Percentiles rank a stretch among this genome's conserved stretches.
Conservation (phyloP, 768 basidiomycete species). For the Boletus pseudo-olivaceus region DNA sequence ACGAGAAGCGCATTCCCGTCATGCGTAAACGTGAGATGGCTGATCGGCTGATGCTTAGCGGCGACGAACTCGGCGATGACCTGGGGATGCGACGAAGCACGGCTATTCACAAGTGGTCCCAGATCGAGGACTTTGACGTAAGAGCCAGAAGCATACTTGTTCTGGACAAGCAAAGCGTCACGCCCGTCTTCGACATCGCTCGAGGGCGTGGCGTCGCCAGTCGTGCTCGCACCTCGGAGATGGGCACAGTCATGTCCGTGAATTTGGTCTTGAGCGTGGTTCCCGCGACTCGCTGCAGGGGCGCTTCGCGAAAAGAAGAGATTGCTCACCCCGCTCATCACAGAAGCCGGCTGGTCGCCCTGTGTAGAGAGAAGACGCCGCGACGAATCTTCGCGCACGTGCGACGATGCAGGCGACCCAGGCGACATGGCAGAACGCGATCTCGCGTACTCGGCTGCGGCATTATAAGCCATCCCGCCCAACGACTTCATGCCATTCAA, state of each 20-base stretch:
- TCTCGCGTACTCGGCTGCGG: slow-evolving; percentile 41
- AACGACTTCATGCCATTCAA: slow-evolving; percentile 62
- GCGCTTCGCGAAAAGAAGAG: slow-evolving; percentile 63
- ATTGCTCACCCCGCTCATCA: slow-evolving; percentile 28
- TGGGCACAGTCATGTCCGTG: slow-evolving; percentile 1
- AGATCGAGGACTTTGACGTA: slow-evolving; percentile 60
- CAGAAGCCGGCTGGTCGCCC: slow-evolving; percentile 21
- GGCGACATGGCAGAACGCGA: slow-evolving; percentile 21
- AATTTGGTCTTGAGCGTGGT: slow-evolving; percentile 8
- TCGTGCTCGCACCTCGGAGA: slow-evolving; percentile 14
- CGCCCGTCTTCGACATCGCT: slow-evolving; percentile 12
- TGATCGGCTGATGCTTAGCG: slow-evolving; percentile 45
- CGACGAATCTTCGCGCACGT: not conserved
- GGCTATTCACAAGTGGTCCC: slow-evolving; percentile 28
- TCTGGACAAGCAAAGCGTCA: slow-evolving; percentile 3
- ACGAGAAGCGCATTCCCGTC: slow-evolving; percentile 54
- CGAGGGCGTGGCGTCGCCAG: slow-evolving; percentile 10
- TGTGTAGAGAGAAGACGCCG: slow-evolving; percentile 21
- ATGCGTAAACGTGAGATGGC: slow-evolving; percentile 45
- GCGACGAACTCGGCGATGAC: slow-evolving; percentile 48
- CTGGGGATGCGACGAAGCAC: slow-evolving; percentile 23
- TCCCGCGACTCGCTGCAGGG: slow-evolving; percentile 39
- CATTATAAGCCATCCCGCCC: slow-evolving; percentile 57
- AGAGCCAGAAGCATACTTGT: slow-evolving; percentile 33
- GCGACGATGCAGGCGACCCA: slow-evolving; percentile 8